These are phyloP conservation scores for Dactylellina haptotyla DNA, from an alignment of 2,329 filamentous ascomycete species.

Conservation along the genomic window DNA sequence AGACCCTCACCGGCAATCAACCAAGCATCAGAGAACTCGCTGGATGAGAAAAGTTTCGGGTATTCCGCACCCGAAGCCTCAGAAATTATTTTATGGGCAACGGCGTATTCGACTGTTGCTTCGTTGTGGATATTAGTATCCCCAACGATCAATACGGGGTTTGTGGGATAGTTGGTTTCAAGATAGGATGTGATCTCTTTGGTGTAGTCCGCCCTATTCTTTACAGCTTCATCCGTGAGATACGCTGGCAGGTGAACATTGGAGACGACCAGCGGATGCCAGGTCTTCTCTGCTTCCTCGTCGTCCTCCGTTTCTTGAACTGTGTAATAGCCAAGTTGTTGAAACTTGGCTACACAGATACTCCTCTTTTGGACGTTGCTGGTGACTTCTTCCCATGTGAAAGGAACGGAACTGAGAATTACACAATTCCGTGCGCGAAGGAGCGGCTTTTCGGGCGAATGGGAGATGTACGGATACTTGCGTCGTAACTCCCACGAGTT, in stretches of 20 bases:
- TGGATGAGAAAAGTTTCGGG: slow-evolving; percentile 65
- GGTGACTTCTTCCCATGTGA: slow-evolving; percentile 68
- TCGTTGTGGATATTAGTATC: slow-evolving; percentile 73
- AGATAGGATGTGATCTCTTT: slow-evolving; percentile 66
- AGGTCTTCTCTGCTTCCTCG: slow-evolving; percentile 57
- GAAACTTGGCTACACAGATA: slow-evolving; percentile 66
- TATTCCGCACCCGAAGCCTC: slow-evolving; percentile 67
- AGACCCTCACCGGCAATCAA: slow-evolving; percentile 65
- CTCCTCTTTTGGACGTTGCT: slow-evolving; percentile 70
- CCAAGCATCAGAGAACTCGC: slow-evolving; percentile 63
- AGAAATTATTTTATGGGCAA: slow-evolving; percentile 68
- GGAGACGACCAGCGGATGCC: slow-evolving; percentile 65
- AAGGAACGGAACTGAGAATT: slow-evolving; percentile 64
- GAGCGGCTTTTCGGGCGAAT: slow-evolving; percentile 70
- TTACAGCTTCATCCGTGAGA: slow-evolving; percentile 69
- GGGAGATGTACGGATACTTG: slow-evolving; percentile 69
- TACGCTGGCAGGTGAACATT: slow-evolving; percentile 72
- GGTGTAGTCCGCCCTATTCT: slow-evolving; percentile 69
- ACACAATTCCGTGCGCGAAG: slow-evolving; percentile 71
- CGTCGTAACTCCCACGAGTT: slow-evolving; percentile 63
- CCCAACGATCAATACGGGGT: slow-evolving; percentile 70
- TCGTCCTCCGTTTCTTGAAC: slow-evolving; percentile 20
- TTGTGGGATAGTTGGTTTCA: slow-evolving; percentile 61
- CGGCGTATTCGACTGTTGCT: slow-evolving; percentile 67
- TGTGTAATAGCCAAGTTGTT: slow-evolving; percentile 58